These are phyloP conservation scores for Senna siamea DNA, from an alignment of 306 rosid genomes.

Conservation along the genomic window DNA sequence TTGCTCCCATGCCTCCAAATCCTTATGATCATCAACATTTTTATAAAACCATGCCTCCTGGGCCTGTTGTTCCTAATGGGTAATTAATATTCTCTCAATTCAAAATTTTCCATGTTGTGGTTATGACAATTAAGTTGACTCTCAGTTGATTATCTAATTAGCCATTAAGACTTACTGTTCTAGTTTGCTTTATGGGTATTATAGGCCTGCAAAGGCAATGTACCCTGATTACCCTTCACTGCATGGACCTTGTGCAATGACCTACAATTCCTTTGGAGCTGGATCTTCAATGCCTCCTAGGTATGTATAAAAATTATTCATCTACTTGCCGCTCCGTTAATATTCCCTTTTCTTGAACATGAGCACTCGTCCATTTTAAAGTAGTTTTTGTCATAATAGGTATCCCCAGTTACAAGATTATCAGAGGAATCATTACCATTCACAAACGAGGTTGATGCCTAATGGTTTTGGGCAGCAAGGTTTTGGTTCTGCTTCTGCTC, in stretches of 20 bases:
- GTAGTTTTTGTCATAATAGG: no score
- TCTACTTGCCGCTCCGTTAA: neutral
- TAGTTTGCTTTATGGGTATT: slow-evolving; percentile 10
- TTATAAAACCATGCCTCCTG: neutral
- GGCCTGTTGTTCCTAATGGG: neutral
- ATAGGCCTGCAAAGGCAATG: slow-evolving; percentile 4
- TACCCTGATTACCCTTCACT: neutral
- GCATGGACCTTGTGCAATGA: neutral
- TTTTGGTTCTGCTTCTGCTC: neutral
- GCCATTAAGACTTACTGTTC: neutral
- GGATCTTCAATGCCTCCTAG: slow-evolving; percentile 9
- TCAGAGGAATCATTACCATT: neutral
- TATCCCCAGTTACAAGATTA: neutral
- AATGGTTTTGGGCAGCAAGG: neutral
- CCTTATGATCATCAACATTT: neutral
- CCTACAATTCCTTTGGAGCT: neutral
- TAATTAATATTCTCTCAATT: neutral
- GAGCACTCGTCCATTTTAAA: no score
- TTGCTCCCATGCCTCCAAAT: neutral
- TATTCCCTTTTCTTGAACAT: neutral
- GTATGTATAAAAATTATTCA: slow-evolving; percentile 7
- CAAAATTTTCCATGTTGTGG: neutral
- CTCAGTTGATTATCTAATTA: neutral
- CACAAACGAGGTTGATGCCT: neutral
- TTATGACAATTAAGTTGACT: neutral